Evolutionary conservation across 2,329 filamentous ascomycete species (phyloP), one percentile per base, ranked within the genome.

Genomic region (Aspergillus glaucus): DNA sequence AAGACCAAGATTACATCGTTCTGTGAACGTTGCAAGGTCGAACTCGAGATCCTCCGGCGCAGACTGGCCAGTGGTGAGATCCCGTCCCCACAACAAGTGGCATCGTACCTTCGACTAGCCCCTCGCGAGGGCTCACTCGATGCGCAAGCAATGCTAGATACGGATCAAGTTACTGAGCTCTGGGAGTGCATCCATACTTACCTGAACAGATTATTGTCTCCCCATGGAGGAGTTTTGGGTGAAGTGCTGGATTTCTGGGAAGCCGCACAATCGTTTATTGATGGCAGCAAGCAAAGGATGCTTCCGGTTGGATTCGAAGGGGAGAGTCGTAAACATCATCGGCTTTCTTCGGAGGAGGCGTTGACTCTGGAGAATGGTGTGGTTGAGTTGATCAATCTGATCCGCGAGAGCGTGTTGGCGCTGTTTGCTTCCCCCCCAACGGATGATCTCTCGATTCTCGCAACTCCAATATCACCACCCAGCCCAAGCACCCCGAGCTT

Each of bases 181-280:
- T 98, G 93, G 93, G 91, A 96, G 61, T 88, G 91, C 64, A 84
- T 95, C 54, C 75, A 88, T 50, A 74, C 79, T 0, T 93, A 89
- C 53, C 67, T 97, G 51, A 84, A 74, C 8, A 81, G 79, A 39
- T 76, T 98, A 36, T 74, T 98, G 0, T 91, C 89, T 0, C 72
- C 77, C 5, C 75, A 84, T 6, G 83, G 85, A 53, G 93, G 93
- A 3, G 78, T 97, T 14, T 75, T 98, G 5, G 90, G 89, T 0
- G 93, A 98, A 66, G 80, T 97, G 1, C 72, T 95, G 15, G 90
- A 95, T 55, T 97, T 95, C 67, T 96, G 92, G 89, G 88, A 95
- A 56, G 93, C 85, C 12, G 85, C 91, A 0, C 85, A 94, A 60
- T 87, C 87, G 0, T 98, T 98, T 65, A 86, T 97, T 50, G 84